These are phyloP conservation scores for Larix sibirica DNA, from an alignment of 83 land plant species.

Conservation along the genomic window DNA sequence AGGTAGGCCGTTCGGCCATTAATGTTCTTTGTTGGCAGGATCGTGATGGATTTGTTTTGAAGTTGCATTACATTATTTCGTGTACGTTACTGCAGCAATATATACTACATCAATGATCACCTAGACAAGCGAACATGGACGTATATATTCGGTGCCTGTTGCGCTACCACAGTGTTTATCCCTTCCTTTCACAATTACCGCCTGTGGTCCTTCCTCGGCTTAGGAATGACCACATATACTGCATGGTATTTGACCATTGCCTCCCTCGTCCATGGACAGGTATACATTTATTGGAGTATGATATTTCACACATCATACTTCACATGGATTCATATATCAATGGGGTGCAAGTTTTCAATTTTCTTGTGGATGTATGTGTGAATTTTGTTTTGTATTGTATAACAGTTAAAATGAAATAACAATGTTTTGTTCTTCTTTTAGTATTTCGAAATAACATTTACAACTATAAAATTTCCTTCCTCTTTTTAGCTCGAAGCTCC, in stretches of 20 bases:
- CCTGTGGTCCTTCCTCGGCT: slow-evolving; percentile 77
- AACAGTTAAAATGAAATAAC: too few species aligned
- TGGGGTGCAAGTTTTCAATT: too few species aligned
- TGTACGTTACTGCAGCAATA: slow-evolving; percentile 44
- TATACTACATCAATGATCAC: slow-evolving; percentile 79
- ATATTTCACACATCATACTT: too few species aligned
- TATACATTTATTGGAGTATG: not conserved
- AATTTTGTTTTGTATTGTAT: too few species aligned
- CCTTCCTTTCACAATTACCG: slow-evolving; percentile 88
- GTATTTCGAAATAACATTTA: too few species aligned
- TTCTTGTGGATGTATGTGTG: too few species aligned
- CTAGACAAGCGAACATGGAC: slow-evolving; percentile 88
- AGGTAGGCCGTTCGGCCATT: not conserved
- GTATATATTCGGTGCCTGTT: slow-evolving; percentile 84
- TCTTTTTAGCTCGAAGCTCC: too few species aligned
- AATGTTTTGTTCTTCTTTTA: too few species aligned
- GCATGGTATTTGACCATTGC: slow-evolving; percentile 85
- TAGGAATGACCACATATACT: slow-evolving; percentile 85
- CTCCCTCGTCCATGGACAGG: slow-evolving; percentile 75
- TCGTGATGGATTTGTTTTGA: not conserved
- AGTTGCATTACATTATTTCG: too few species aligned
- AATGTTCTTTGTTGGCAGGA: not conserved
- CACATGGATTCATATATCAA: too few species aligned
- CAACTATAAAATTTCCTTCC: too few species aligned
- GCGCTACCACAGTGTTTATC: slow-evolving; percentile 76